Base-by-base conservation (phyloP, 768 basidiomycete genomes). In the Trametes meyenii region DNA sequence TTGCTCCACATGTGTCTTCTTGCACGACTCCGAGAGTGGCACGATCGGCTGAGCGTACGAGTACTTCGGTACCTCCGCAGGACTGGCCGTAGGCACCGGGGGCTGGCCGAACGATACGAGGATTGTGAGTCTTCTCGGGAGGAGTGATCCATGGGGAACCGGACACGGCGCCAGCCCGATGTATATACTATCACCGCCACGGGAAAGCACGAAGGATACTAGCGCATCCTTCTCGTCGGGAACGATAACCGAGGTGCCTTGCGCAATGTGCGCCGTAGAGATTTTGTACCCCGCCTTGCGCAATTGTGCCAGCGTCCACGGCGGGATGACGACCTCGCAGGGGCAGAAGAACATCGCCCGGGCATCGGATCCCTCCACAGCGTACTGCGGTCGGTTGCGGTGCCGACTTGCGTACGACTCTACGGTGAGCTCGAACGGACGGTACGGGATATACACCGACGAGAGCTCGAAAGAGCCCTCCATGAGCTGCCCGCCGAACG, bases 361-460 rank as follows among this genome's bases (percentile, higher is more conserved):
- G 10, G 11, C n/a, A 13, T 52, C 19, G 4, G n/a, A 38, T 23
- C 17, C 12, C 29, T 16, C 36, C 5, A 1, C 8, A 13, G 21
- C 35, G 35, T 17, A 33, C 19, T 36, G 24, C 42, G 23, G 26
- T 6, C 48, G 8, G 14, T 17, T 29, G 24, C 48, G 19, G 26
- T 36, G 33, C 1, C 55, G 45, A 6, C 16, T 40, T 6, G 55
- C 55, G 16, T 48, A 57, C 23, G 55, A 57, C 38, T 45, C 33
- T 16, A 57, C 45, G 36, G 36, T 16, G 19, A 49, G 36, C 55
- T 57, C 55, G 46, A 57, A 46, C 17, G 55, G 55, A 7, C 55
- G 55, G 46, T 48, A 57, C 2, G 38, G 55, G 23, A 57, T 26
- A 23, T 57, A 57, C 3, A 57, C 19, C n/a, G 55, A 38, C 13